A percentile compares a stretch with the other conserved stretches of the same genome.
These are phyloP conservation scores for Hypholoma sublateritium DNA, from an alignment of 768 basidiomycete species.

Conservation along the genomic window DNA sequence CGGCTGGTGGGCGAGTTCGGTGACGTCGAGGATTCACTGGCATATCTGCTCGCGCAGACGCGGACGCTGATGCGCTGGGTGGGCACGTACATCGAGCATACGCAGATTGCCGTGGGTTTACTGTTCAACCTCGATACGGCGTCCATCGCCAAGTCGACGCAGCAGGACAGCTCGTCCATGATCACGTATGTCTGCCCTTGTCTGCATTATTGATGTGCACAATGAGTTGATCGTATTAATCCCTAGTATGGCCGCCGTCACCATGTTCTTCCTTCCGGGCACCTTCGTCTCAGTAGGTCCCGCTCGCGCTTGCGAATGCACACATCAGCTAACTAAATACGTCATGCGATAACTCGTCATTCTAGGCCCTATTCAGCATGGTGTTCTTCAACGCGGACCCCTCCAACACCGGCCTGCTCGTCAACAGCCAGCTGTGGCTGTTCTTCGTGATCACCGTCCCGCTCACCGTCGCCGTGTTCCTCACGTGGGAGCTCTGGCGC, in stretches of 20 bases:
- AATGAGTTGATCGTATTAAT: not conserved
- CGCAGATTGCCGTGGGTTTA: constrained; percentile 19
- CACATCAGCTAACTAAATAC: not conserved
- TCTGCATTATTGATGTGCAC: not conserved
- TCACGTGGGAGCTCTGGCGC: constrained; percentile 16
- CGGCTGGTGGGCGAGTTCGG: not conserved
- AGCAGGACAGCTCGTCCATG: constrained; percentile 26
- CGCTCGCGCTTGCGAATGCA: not conserved
- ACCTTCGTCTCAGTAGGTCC: constrained; percentile 23
- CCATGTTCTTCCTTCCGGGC: constrained; percentile 27
- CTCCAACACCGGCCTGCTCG: constrained; percentile 7
- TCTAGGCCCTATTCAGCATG: constrained; percentile 24
- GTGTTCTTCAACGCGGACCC: constrained; percentile 18
- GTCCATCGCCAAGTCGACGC: constrained; percentile 19
- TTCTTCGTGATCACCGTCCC: constrained; percentile 21
- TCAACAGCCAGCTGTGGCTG: constrained; percentile 18
- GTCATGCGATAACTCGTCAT: not conserved
- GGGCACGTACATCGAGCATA: constrained; percentile 18
- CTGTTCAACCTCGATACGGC: constrained; percentile 21
- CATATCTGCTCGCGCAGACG: constrained; percentile 10
- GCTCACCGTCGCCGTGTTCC: constrained; percentile 19
- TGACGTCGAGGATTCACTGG: constrained; percentile 11
- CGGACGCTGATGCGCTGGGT: constrained; percentile 14
- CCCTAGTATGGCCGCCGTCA: constrained; percentile 25
- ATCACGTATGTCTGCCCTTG: constrained; percentile 18